A percentile compares a stretch with the other conserved stretches of the same genome.
Evolutionary conservation across 352 stramenopile species (phyloP).

Genomic region (Phytophthora multivora): DNA sequence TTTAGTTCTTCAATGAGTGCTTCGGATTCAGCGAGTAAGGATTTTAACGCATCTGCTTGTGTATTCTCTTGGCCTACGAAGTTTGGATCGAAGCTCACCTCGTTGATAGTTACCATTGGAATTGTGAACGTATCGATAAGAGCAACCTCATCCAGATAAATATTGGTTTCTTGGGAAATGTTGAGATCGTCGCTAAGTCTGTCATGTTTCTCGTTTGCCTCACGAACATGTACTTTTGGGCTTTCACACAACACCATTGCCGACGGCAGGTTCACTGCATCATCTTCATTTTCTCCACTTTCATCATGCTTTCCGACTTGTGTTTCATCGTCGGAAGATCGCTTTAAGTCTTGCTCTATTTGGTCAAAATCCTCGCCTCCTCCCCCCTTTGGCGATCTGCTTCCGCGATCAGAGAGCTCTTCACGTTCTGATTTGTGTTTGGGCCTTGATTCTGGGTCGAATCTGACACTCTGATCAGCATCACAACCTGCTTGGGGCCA

Average conservation of each 20-base stretch:
- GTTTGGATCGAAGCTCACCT: background rate
- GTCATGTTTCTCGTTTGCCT: background rate
- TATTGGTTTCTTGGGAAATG: background rate
- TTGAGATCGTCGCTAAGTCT: background rate
- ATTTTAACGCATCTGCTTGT: background rate
- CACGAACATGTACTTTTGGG: background rate
- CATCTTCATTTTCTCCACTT: background rate
- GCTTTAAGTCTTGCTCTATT: background rate
- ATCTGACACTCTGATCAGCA: background rate
- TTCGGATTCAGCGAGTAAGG: background rate
- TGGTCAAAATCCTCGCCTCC: background rate
- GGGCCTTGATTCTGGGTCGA: background rate
- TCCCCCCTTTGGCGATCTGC: background rate
- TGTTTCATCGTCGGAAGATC: background rate
- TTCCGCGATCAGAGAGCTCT: background rate
- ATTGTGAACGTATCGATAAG: background rate
- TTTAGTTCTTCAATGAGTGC: background rate
- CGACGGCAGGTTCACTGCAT: background rate
- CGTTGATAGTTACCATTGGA: background rate
- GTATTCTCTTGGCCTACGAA: background rate
- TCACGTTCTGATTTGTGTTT: background rate
- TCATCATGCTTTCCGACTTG: background rate
- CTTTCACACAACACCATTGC: slow-evolving; percentile 8
- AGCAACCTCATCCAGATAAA: background rate
- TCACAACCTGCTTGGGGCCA: slow-evolving; percentile 4